Evolutionary conservation across 1,139 yeast species (phyloP).

Genomic region (Kluyveromyces sp.): DNA sequence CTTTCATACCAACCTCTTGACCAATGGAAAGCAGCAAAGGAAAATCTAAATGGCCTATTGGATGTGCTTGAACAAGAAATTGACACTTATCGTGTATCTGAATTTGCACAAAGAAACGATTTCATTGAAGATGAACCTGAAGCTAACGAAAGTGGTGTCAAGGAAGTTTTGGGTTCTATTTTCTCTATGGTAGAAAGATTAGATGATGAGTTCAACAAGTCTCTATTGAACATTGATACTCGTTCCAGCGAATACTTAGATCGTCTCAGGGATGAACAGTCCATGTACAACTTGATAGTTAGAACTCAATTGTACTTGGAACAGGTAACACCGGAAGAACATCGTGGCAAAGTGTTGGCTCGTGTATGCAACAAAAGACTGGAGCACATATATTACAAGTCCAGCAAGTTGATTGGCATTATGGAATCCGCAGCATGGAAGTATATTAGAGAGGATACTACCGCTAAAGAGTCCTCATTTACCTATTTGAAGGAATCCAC

Average conservation of each 20-base stretch:
- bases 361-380: slow-evolving; percentile 79
- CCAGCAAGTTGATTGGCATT: slow-evolving; percentile 61
- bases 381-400: slow-evolving; percentile 92
- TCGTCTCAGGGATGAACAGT: slow-evolving; percentile 81
- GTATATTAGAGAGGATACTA: slow-evolving; percentile 33
- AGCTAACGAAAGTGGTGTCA: slow-evolving; percentile 58
- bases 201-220: slow-evolving; percentile 88
- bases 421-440: slow-evolving; percentile 72
- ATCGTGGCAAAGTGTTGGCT: slow-evolving; percentile 55
- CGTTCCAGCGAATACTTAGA: slow-evolving; percentile 92
- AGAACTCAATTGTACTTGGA: slow-evolving; percentile 86
- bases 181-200: slow-evolving; percentile 85
- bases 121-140: slow-evolving; percentile 74
- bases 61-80: slow-evolving; percentile 59
- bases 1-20: slow-evolving; percentile 70
- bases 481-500: slow-evolving; percentile 23
- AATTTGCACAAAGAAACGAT: slow-evolving; percentile 69
- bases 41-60: slow-evolving; percentile 58
- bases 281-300: slow-evolving; percentile 66
- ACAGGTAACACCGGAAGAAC: slow-evolving; percentile 44
- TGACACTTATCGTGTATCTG: slow-evolving; percentile 60
- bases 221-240: slow-evolving; percentile 84
- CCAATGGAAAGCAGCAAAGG: slow-evolving; percentile 71
- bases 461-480: slow-evolving; percentile 3
- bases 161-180: slow-evolving; percentile 74